These are phyloP conservation scores for Pseudophaeomoniella oleicola DNA, from an alignment of 2,329 filamentous ascomycete species.

Conservation along the genomic window DNA sequence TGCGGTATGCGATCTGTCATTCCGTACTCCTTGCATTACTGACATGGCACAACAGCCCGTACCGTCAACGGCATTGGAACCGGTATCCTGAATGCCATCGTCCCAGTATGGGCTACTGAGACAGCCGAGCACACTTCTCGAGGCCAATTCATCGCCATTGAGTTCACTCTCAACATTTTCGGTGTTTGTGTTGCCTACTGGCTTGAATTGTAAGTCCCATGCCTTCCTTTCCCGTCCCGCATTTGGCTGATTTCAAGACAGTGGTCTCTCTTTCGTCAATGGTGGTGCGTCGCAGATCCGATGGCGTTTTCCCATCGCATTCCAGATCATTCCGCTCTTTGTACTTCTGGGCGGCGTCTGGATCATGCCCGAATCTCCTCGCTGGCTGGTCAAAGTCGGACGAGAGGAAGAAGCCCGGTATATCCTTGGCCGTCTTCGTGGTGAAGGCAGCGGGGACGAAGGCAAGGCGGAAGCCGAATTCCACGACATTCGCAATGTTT, in stretches of 20 bases:
- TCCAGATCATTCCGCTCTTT: conserved; percentile 52
- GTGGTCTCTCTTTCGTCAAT: conserved; percentile 46
- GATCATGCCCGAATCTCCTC: conserved; percentile 56
- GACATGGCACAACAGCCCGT: conserved; percentile 31
- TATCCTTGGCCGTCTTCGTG: conserved; percentile 50
- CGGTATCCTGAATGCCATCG: conserved; percentile 55
- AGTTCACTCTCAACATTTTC: conserved; percentile 61
- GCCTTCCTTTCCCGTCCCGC: not conserved
- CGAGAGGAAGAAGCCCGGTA: conserved; percentile 53
- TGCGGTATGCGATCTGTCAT: conserved; percentile 33
- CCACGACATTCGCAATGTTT: conserved; percentile 51
- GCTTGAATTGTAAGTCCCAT: conserved; percentile 32
- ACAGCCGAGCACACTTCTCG: conserved; percentile 53
- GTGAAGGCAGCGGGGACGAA: conserved; percentile 37
- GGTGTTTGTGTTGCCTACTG: conserved; percentile 53
- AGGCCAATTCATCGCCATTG: conserved; percentile 55
- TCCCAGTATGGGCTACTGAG: conserved; percentile 59
- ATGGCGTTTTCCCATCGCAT: conserved; percentile 56
- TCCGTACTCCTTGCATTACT: conserved; percentile 20
- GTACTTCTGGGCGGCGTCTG: conserved; percentile 41
- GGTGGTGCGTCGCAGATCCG: conserved; percentile 42
- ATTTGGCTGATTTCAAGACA: conserved; percentile 10
- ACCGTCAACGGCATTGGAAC: conserved; percentile 52
- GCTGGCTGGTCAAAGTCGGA: conserved; percentile 52
- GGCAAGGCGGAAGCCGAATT: conserved; percentile 46